Base-by-base conservation (phyloP, 768 basidiomycete genomes). In the Suillus subluteus region DNA sequence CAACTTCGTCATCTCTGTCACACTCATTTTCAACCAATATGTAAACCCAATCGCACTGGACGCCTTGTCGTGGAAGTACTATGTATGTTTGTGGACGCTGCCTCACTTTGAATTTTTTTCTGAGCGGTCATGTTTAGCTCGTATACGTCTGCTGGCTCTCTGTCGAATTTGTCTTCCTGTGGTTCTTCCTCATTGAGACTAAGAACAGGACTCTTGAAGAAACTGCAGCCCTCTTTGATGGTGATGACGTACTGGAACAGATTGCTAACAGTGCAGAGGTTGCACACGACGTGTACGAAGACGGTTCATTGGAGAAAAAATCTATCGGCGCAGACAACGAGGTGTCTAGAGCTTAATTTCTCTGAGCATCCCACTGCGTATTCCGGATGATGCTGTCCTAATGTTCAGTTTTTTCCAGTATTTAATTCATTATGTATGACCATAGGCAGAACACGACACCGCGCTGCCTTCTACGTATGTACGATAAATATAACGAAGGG, bases 1-100 rank as follows among this genome's bases (percentile, higher is more conserved):
- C 83, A 91, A 87, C 79, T 91, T 95, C 75, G 79, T 86, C 66
- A 86, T 93, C 75, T 92, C 91, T 15, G 70, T 90, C 64, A 85
- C 93, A 7, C 87, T 95, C 70, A 91, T 96, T 77, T 93, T 96
- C 79, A 95, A 94, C 76, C 93, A 94, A 79, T 93, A 94, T 73
- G 87, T 90, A 76, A 95, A 95, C 81, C 94, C 92, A 43, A 85
- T 93, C 75, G 92, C 91, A 41, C 81, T 94, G 52, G 82, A 82
- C 6, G 65, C 73, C 44, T 80, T 94, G 61, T 80, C 74, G 64
- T 94, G 92, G 92, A 92, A 88, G 74, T 94, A 92, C 82, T 92
- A 92, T 75, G 84, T 87, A 64, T 62, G 84, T 79, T 7, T 32
- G 15, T 26, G 21, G 16, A 5, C 18, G 16, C 13, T 48, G 6